Base-by-base conservation (phyloP, 371 early-diverging fungal genomes). In the Dichotomocladium elegans region DNA sequence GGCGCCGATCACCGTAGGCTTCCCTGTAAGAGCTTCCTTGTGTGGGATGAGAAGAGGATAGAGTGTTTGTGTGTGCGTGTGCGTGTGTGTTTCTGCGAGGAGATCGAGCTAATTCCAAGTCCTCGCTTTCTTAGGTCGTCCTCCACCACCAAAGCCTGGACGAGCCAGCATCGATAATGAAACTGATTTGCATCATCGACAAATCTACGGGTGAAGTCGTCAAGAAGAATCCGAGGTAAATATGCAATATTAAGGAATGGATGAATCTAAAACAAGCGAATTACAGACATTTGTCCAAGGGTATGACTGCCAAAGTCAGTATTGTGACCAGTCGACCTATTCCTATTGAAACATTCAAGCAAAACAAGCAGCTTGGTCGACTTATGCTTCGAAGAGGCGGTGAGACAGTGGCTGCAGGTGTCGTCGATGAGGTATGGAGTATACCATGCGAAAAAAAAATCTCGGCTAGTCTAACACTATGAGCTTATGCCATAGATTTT, bases 1-100 rank as follows among this genome's bases (percentile, higher is more conserved):
- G 37, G 80, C 90, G 22, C 95, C 96, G 0, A 83, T 98, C 24
- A 98, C 96, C 10, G 83, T 83, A n/a, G 98, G 98, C 19, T 91
- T 84, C 51, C 89, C 91, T 5, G 84, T 90, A 67, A 62, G 73
- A 63, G n/a, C 22, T 26, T 17, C 15, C 29, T 46, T 5, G 33
- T 46, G 19, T 28, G 17, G 28, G n/a, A n/a, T n/a, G n/a, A n/a
- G n/a, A n/a, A n/a, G n/a, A n/a, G n/a, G n/a, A n/a, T n/a, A n/a
- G n/a, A n/a, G n/a, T n/a, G n/a, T n/a, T n/a, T n/a, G n/a, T n/a
- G n/a, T n/a, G n/a, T n/a, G n/a, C n/a, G 4, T 5, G 11, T 37
- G 2, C 15, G 7, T 15, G 8, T 37, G 9, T 21, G 21, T n/a
- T 43, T 1, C 4, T 28, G 5, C 14, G 29, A 15, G 40, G 24